A percentile compares a stretch with the other conserved stretches of the same genome.
Conservation (phyloP, 129 eudicot species). For the Flaveria bidentis region DNA sequence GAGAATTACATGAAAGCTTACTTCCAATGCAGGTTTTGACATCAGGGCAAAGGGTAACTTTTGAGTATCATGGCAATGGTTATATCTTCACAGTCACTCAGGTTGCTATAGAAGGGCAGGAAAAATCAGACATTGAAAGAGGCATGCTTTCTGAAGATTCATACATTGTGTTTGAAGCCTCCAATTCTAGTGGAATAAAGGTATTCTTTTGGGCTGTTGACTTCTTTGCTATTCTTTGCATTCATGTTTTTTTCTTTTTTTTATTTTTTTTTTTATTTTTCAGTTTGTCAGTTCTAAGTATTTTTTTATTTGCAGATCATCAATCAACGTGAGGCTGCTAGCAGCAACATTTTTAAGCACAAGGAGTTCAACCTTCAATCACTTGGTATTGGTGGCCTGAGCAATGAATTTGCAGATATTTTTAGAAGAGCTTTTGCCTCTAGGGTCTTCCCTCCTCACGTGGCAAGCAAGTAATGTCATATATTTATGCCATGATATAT, state of each 20-base stretch:
- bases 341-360: constrained; percentile 86
- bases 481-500: no score
- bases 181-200: constrained; percentile 89
- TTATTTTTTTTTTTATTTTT: no score
- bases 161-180: constrained; percentile 87
- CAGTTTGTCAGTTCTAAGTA: neutral
- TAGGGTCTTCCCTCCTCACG: constrained; percentile 98
- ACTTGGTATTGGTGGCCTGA: constrained; percentile 91
- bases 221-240: neutral
- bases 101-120: constrained; percentile 77
- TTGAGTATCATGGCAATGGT: constrained; percentile 79
- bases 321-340: constrained; percentile 97
- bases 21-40: constrained; percentile 76
- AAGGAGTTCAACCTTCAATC: constrained; percentile 92
- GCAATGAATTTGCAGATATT: constrained; percentile 97
- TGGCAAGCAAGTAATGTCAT: constrained; percentile 76
- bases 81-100: constrained; percentile 80
- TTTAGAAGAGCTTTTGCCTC: constrained; percentile 99
- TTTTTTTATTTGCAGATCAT: constrained; percentile 52
- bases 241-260: neutral
- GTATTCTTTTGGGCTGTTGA: constrained; percentile 29
- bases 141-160: constrained; percentile 83
- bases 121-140: constrained; percentile 67
- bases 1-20: constrained; percentile 29
- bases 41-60: constrained; percentile 80